Evolutionary conservation across 2,329 filamentous ascomycete genomes (phyloP).

Genomic region (Colletotrichum cordylinicola): DNA sequence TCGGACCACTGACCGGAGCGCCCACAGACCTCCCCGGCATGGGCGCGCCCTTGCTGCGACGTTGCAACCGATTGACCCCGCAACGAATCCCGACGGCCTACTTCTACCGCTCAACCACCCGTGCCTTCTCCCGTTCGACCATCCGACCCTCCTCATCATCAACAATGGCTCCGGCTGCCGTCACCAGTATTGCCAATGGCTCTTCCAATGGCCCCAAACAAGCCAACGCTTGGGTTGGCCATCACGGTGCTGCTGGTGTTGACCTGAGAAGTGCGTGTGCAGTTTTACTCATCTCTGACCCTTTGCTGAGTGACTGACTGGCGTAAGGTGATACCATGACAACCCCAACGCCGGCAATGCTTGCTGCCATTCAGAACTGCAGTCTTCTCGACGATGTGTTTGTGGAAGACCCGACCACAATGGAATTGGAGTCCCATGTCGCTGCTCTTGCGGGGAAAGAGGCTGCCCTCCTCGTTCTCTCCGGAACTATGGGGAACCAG

Average conservation of each 20-base stretch:
- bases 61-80: constrained; percentile 1
- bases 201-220: not conserved
- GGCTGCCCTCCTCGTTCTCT: constrained; percentile 80
- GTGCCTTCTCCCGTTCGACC: not conserved
- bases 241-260: constrained; percentile 40
- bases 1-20: constrained; percentile 3
- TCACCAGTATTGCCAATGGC: not conserved
- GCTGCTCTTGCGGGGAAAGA: constrained; percentile 78
- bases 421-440: constrained; percentile 75
- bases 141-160: not conserved
- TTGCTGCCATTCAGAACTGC: constrained; percentile 75
- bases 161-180: not conserved
- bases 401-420: constrained; percentile 80
- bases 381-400: constrained; percentile 87
- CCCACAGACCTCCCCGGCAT: not conserved
- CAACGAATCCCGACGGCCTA: not conserved
- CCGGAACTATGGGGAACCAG: constrained; percentile 95
- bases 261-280: constrained; percentile 43
- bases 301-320: not conserved
- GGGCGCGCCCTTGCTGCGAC: not conserved
- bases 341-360: constrained; percentile 81
- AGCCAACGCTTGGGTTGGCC: constrained; percentile 39
- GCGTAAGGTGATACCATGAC: constrained; percentile 64
- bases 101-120: not conserved
- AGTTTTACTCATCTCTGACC: not conserved